Evolutionary conservation across 441 rosid genomes (phyloP).

Genomic region (Croton setiger): DNA sequence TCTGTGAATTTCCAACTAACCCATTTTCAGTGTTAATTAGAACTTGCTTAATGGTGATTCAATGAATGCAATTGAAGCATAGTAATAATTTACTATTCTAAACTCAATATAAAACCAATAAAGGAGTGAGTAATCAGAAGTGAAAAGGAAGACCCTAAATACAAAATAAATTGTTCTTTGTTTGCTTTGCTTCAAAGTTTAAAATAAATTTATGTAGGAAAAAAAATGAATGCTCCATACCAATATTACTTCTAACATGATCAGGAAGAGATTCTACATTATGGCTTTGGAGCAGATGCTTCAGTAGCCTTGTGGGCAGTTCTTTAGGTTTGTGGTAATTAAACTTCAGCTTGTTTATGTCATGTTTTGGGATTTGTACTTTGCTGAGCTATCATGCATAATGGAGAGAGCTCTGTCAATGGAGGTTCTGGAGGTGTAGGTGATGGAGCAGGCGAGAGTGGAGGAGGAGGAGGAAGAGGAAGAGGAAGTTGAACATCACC

Average conservation of each 20-base stretch:
- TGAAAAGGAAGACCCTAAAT: no score
- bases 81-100: background rate
- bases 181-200: background rate
- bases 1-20: background rate
- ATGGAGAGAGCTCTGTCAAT: no score
- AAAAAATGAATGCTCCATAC: background rate
- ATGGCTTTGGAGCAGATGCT: slow-evolving; percentile 21
- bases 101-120: no score
- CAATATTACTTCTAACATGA: slow-evolving; percentile 18
- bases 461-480: no score
- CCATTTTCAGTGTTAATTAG: background rate
- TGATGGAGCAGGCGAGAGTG: no score
- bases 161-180: background rate
- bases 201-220: background rate
- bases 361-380: slow-evolving; percentile 14
- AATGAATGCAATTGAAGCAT: background rate
- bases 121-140: no score
- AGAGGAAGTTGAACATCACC: no score
- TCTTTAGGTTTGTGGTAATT: slow-evolving; percentile 29
- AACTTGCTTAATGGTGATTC: background rate
- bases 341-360: slow-evolving; percentile 21
- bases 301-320: slow-evolving; percentile 10
- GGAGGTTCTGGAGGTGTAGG: no score
- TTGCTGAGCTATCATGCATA: slow-evolving; percentile 19
- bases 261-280: slow-evolving; percentile 14